phyloP scores from a whole-genome alignment of 2,329 filamentous ascomycete genomes.

The Fusarium continuum region DNA sequence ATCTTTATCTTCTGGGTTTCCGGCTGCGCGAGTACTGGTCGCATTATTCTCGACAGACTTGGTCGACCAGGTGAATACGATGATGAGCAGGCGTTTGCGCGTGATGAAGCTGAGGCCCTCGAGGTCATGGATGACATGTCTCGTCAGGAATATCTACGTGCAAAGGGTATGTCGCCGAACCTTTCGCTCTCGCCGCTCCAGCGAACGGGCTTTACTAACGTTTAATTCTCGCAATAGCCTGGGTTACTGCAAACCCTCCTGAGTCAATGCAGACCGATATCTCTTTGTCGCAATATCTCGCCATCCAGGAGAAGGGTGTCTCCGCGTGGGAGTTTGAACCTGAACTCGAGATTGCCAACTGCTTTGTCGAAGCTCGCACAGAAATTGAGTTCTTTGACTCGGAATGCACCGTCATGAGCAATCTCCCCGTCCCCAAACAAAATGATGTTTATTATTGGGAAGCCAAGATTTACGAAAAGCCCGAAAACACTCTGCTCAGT shows the following conservation, averaged over 20 bases:
- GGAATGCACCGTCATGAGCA: slow-evolving; percentile 96
- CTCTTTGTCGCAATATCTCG: slow-evolving; percentile 94
- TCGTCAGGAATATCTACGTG: slow-evolving; percentile 88
- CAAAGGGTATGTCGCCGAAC: slow-evolving; percentile 76
- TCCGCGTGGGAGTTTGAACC: slow-evolving; percentile 99
- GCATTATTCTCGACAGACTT: slow-evolving; percentile 93
- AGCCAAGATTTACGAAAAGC: slow-evolving; percentile 97
- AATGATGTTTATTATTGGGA: slow-evolving; percentile 99
- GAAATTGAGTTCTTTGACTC: slow-evolving; percentile 99
- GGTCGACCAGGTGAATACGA: slow-evolving; percentile 95
- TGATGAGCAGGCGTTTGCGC: slow-evolving; percentile 92
- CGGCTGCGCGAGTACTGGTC: slow-evolving; percentile 74
- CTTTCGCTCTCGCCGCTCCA: background rate
- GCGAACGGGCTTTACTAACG: slow-evolving; percentile 23
- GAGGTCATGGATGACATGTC: slow-evolving; percentile 96
- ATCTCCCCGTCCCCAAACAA: slow-evolving; percentile 95
- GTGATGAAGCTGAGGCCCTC: slow-evolving; percentile 93
- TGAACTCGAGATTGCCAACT: slow-evolving; percentile 98
- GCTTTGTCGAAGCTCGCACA: slow-evolving; percentile 94
- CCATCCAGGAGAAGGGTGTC: slow-evolving; percentile 99
- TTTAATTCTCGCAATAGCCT: slow-evolving; percentile 67
- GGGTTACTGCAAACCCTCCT: slow-evolving; percentile 91
- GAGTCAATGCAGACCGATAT: slow-evolving; percentile 97
- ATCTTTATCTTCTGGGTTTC: slow-evolving; percentile 92
- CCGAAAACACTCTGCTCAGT: slow-evolving; percentile 84